phyloP scores from a whole-genome alignment of 768 basidiomycete genomes.

The Strobilomyces dryophilus region DNA sequence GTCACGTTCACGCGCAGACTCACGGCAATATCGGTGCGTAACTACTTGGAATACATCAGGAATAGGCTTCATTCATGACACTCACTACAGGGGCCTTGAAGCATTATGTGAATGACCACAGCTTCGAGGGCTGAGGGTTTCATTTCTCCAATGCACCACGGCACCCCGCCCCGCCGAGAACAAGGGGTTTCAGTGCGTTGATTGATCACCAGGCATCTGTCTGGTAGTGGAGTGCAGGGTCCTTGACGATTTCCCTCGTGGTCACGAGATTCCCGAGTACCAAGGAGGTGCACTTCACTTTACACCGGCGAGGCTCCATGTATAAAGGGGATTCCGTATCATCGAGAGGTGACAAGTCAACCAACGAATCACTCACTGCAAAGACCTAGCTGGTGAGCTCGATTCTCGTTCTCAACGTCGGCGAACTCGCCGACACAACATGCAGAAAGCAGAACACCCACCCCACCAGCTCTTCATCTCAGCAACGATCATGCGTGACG shows the following conservation, averaged over 20 bases:
- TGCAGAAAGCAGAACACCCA: slow-evolving; percentile 2
- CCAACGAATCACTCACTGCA: neutral
- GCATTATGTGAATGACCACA: neutral
- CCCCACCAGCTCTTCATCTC: neutral
- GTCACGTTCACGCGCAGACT: neutral
- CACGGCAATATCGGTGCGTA: neutral
- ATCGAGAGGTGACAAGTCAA: neutral
- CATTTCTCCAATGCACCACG: slow-evolving; percentile 1
- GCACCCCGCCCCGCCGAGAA: neutral
- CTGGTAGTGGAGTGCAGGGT: neutral
- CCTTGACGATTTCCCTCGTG: neutral
- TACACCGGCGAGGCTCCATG: neutral
- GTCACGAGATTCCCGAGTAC: neutral
- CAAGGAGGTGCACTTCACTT: neutral
- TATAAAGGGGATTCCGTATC: slow-evolving; percentile 13
- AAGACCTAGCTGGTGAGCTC: slow-evolving; percentile 10
- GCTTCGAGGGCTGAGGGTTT: slow-evolving; percentile 5
- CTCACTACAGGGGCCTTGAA: no score
- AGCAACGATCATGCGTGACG: slow-evolving; percentile 6
- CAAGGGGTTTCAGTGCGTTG: neutral
- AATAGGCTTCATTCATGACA: neutral
- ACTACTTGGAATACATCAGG: neutral
- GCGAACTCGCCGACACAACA: neutral
- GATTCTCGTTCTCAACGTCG: neutral
- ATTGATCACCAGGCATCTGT: slow-evolving; percentile 1